phyloP scores from a whole-genome alignment of 2,329 filamentous ascomycete species.

The Phialemonium atrogriseum region DNA sequence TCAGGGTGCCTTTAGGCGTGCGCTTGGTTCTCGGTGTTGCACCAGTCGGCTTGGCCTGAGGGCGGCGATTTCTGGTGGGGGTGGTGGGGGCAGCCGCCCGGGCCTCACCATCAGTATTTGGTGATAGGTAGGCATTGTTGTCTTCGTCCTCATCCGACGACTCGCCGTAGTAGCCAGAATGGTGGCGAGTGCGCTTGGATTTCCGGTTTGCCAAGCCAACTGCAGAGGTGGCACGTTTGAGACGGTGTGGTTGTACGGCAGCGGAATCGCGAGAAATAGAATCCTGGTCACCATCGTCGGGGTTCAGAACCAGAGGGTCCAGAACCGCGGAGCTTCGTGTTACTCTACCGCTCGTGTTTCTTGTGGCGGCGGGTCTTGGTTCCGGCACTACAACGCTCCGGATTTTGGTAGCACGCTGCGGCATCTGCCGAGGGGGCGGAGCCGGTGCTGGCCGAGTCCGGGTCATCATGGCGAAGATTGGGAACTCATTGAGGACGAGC shows the following conservation, averaged over 20 bases:
- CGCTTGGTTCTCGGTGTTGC: not conserved
- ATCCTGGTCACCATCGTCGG: not conserved
- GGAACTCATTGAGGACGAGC: no score
- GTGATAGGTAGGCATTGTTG: not conserved
- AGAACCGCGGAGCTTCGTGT: slow-evolving; percentile 3
- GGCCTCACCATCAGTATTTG: not conserved
- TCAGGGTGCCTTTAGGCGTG: not conserved
- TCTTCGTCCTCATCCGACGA: not conserved
- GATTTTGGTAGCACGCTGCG: not conserved
- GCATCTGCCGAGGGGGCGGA: slow-evolving; percentile 1
- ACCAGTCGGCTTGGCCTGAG: not conserved
- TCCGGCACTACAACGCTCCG: not conserved
- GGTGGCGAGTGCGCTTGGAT: not conserved
- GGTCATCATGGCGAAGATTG: no score
- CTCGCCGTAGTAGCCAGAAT: not conserved
- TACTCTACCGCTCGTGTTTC: not conserved
- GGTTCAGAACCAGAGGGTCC: not conserved
- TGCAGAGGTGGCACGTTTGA: not conserved
- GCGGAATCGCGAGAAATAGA: not conserved
- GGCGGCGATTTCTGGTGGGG: not conserved
- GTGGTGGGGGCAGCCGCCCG: not conserved
- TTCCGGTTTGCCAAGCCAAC: not conserved
- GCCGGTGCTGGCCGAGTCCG: no score
- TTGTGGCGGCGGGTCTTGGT: not conserved
- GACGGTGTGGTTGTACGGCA: not conserved